Percentiles rank a stretch among this genome's conserved stretches.
Conservation (phyloP, 2,329 filamentous ascomycete genomes). For the Daldinia eschscholtzii region DNA sequence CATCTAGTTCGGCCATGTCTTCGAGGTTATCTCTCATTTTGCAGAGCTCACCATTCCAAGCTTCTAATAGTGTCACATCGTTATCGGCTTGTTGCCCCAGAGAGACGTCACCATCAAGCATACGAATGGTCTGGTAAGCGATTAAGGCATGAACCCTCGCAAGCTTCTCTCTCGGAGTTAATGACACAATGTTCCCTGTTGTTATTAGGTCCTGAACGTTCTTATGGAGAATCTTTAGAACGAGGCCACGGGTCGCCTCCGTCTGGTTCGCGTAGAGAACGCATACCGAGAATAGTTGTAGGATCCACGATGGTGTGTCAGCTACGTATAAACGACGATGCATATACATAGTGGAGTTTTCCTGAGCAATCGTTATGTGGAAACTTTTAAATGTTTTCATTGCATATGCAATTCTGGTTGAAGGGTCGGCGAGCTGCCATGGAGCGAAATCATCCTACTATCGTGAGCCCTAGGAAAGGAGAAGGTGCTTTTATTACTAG, state of each 20-base stretch:
- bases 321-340: slow-evolving; percentile 59
- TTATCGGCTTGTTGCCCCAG: slow-evolving; percentile 58
- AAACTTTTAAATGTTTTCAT: slow-evolving; percentile 53
- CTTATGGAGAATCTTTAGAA: slow-evolving; percentile 57
- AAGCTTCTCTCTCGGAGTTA: slow-evolving; percentile 56
- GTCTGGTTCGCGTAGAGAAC: slow-evolving; percentile 57
- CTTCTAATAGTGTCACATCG: slow-evolving; percentile 54
- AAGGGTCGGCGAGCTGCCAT: slow-evolving; percentile 56
- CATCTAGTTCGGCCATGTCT: slow-evolving; percentile 44
- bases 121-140: slow-evolving; percentile 57
- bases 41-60: slow-evolving; percentile 56
- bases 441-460: slow-evolving; percentile 43
- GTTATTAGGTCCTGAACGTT: slow-evolving; percentile 55
- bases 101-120: slow-evolving; percentile 60
- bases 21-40: slow-evolving; percentile 54
- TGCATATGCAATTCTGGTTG: slow-evolving; percentile 55
- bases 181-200: slow-evolving; percentile 47
- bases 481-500: not conserved
- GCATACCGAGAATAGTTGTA: slow-evolving; percentile 57
- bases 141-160: slow-evolving; percentile 60
- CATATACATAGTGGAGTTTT: slow-evolving; percentile 57
- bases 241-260: slow-evolving; percentile 55
- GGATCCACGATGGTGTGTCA: slow-evolving; percentile 56
- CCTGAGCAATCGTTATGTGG: slow-evolving; percentile 53
- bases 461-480: slow-evolving; percentile 14